phyloP scores from a whole-genome alignment of 2,329 filamentous ascomycete species.

The Triangularia setosa region DNA sequence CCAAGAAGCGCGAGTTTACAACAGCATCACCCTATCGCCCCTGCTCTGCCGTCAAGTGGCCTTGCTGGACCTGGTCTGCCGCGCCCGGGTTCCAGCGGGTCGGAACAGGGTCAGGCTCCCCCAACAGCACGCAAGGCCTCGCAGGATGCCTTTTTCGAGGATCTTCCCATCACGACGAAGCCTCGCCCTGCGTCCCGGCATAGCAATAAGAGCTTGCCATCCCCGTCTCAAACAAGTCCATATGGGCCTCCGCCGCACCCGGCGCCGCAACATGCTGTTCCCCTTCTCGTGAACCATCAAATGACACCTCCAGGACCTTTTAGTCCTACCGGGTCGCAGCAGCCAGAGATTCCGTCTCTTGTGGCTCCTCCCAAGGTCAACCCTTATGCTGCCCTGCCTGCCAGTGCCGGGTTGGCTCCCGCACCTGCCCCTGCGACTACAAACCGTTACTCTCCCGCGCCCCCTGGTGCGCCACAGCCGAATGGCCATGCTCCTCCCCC shows the following conservation, averaged over 20 bases:
- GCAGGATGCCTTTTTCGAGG: slow-evolving; percentile 69
- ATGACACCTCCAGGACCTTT: slow-evolving; percentile 27
- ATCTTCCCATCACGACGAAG: slow-evolving; percentile 61
- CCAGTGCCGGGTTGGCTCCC: slow-evolving; percentile 25
- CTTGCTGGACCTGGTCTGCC: slow-evolving; percentile 28
- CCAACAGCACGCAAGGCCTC: slow-evolving; percentile 22
- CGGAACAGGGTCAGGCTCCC: slow-evolving; percentile 26
- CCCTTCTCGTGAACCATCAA: slow-evolving; percentile 15
- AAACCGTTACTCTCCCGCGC: slow-evolving; percentile 60
- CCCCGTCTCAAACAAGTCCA: slow-evolving; percentile 39
- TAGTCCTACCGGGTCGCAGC: slow-evolving; percentile 19
- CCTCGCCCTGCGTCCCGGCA: slow-evolving; percentile 59
- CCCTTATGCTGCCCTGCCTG: slow-evolving; percentile 49
- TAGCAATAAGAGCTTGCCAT: slow-evolving; percentile 39
- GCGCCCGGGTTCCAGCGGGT: slow-evolving; percentile 38
- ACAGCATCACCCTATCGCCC: not conserved
- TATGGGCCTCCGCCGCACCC: slow-evolving; percentile 32
- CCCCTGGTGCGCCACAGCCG: slow-evolving; percentile 36
- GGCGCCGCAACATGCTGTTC: slow-evolving; percentile 18
- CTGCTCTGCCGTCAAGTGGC: slow-evolving; percentile 23
- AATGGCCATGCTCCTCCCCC: slow-evolving; percentile 38
- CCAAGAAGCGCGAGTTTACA: slow-evolving; percentile 45
- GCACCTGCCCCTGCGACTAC: slow-evolving; percentile 30
- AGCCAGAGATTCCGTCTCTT: slow-evolving; percentile 37
- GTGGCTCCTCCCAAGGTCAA: slow-evolving; percentile 50